Base-by-base conservation (phyloP, 2,329 filamentous ascomycete species). In the Fusarium hainanense region DNA sequence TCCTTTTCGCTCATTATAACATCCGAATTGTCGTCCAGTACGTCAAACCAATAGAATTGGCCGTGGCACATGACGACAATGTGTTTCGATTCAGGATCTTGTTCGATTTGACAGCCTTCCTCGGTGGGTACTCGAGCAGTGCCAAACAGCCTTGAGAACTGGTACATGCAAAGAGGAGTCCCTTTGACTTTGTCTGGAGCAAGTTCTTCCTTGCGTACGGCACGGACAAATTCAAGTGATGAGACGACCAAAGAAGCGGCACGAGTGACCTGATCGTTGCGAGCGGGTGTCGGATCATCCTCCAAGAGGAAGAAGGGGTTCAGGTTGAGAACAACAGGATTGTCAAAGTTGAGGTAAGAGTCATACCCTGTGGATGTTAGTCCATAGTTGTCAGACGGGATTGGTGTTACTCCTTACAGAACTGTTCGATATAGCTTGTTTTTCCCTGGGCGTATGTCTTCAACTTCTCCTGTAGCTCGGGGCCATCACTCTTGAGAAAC, bases 11-110 rank as follows among this genome's bases (percentile, higher is more conserved):
- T 94, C 95, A 98, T 98, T 80, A 99, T 97, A 58, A 97, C 83
- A 79, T 99, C 96, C 9, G 92, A 92, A 79, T 97, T 97, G 72
- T 95, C 91, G 74, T 99, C 96, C 20, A 99, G 84, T 3, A 98
- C 94, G 79, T 99, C 96, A 75, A 99, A 99, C 95, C 95, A 98
- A 81, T 99, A 99, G 76, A 98, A 94, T 73, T 99, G 96, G 3
- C 96, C 96, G 70, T 95, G 93, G 77, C 93, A 97, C 81, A 98
- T 87, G 44, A 98, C 93, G 12, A 98, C 92, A 40, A 99, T 85
- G 79, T 99, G 96, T 81, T 94, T 97, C 6, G 95, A 93, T n/a
- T 90, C 88, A 1, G 94, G 92, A 75, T 98, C 94, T 78, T 98
- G 94, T 69, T 94, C 94, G 75, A 99, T 98, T 73, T 97, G 92